Conservation (phyloP, 176 grass and related monocot genomes). For the Luzula sylvatica region DNA sequence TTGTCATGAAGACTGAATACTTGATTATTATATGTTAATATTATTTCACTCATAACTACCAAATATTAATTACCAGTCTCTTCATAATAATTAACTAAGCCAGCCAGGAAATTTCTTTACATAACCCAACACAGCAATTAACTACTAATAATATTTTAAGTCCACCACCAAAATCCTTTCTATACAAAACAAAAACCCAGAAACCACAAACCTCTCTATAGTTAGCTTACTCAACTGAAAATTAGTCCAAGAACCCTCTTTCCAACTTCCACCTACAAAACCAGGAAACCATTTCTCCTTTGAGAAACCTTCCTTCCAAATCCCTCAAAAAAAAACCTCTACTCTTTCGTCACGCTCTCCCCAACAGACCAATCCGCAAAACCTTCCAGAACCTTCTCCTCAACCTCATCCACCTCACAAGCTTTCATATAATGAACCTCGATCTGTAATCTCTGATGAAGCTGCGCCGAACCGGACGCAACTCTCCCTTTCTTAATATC, state of each 20-base stretch:
- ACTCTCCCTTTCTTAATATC: constrained; percentile 90
- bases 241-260: no score
- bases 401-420: background rate
- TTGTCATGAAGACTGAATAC: no score
- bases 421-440: constrained; percentile 79
- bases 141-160: background rate
- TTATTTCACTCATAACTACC: no score
- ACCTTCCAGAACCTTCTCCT: background rate
- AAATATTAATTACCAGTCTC: constrained; percentile 7
- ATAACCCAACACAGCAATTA: constrained; percentile 7
- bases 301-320: background rate
- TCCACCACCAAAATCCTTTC: constrained; percentile 18
- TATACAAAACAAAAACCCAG: constrained; percentile 12
- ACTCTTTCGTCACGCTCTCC: background rate
- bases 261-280: constrained; percentile 8
- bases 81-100: constrained; percentile 13
- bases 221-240: constrained; percentile 10
- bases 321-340: background rate
- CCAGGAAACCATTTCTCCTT: background rate
- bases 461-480: constrained; percentile 40
- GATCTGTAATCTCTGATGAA: constrained; percentile 87
- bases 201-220: constrained; percentile 11
- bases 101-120: constrained; percentile 26
- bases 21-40: no score
- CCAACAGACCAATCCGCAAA: constrained; percentile 12